phyloP scores from a whole-genome alignment of 495 filamentous ascomycete genomes.

The Pseudotulostoma volvatum region DNA sequence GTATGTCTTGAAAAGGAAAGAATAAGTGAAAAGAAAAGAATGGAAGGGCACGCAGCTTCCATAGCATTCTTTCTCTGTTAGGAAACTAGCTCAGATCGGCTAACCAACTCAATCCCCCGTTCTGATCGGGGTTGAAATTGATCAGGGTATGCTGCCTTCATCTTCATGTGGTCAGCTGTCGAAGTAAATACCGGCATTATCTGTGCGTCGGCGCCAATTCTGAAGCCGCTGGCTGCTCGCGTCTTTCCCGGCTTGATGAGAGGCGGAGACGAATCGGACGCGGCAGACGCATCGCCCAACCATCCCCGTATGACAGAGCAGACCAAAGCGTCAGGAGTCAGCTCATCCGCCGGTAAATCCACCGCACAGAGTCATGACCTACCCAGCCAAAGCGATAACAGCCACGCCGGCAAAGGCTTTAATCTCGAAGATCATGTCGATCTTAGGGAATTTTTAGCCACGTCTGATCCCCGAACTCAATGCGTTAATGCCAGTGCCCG shows the following conservation, averaged over 20 bases:
- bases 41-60: background rate
- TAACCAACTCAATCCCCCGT: no score
- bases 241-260: conserved; percentile 58
- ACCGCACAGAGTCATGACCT: conserved; percentile 8
- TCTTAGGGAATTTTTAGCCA: conserved; percentile 22
- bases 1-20: conserved; percentile 21
- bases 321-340: conserved; percentile 5
- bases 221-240: conserved; percentile 69
- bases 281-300: background rate
- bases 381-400: conserved; percentile 6
- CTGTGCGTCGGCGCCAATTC: conserved; percentile 71
- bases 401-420: conserved; percentile 3
- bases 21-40: no score
- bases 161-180: conserved; percentile 85
- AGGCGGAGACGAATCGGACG: conserved; percentile 24
- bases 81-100: no score
- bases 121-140: background rate
- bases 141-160: conserved; percentile 58
- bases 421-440: conserved; percentile 11
- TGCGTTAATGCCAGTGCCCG: conserved; percentile 12
- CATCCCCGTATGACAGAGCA: conserved; percentile 6
- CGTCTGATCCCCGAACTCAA: conserved; percentile 18
- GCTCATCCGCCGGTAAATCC: background rate
- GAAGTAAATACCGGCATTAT: conserved; percentile 84
- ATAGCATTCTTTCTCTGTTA: no score